Evolutionary conservation across 140 eudicot genomes (phyloP), one percentile per base, ranked within the genome.

Genomic region (Artemisia princeps): DNA sequence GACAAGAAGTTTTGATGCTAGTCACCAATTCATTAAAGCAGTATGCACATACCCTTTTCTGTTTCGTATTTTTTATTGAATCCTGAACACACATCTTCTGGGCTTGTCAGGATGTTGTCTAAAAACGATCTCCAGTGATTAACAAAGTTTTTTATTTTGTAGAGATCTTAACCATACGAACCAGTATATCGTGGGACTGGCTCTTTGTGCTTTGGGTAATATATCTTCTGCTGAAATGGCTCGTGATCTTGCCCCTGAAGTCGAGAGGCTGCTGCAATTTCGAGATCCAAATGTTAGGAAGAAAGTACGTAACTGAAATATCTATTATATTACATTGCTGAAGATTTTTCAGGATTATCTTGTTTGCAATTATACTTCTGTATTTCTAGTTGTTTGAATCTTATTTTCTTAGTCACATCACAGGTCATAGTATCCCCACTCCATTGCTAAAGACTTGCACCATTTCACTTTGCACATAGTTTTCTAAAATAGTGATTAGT

Each of bases 211-310:
- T 52, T 81, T 89, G 73, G 96, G 96, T 20, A 89, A 89, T 72
- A 89, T 89, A 42, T 83, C 26, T 23, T 23, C 26, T 23, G 26
- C 26, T 23, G 26, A 23, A 23, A 23, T 23, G 98, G 98, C 98
- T 62, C 96, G 98, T 72, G 98, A 92, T 78, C 98, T 92, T 61
- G 96, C 95, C 5, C 95, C 96, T 68, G 98, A 92, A 83, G 96
- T 92, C 30, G 98, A 92, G 79, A 77, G 92, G 69, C 75, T 92
- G 68, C 88, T 92, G 68, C 95, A 88, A 74, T 92, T 92, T 67
- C 83, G 96, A 70, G 96, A 92, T 88, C 98, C 98, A 74, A 88
- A 92, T 77, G 80, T 92, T 76, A 84, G 98, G 74, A 92, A 92
- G 94, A 92, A 92, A 80, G 96, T 92, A 85, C 80, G 87, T 70